Evolutionary conservation across 352 stramenopile genomes (phyloP), one percentile per base, ranked within the genome.

Genomic region (Phytophthora syringae): DNA sequence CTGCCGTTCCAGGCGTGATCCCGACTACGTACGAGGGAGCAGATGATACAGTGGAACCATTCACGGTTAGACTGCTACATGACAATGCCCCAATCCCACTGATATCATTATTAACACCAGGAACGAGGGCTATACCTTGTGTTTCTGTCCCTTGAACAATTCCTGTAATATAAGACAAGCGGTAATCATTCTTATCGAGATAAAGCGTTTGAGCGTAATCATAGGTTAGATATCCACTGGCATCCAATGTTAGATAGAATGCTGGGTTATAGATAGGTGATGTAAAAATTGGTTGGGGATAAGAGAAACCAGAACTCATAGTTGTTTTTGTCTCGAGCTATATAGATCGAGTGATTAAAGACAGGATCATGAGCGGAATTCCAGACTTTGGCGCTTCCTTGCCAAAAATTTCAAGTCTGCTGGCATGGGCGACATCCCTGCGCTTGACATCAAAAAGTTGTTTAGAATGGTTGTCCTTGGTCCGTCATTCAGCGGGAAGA

Each of bases 381-480:
- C 62, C 53, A 37, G 28, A 65, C 28, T 65, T 52, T n/a, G 47
- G 48, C 12, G 34, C 9, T 52, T 47, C 52, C 10, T 30, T 57
- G 3, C 54, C 55, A 65, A 70, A 53, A 53, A 70, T 11, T 70
- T 49, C 50, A 59, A 60, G 24, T n/a, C 24, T 11, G 22, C 42
- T 6, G 6, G 12, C 28, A 49, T 45, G 36, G 59, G 49, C 36
- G 48, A 60, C 36, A 67, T 67, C 2, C 36, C 55, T 34, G 34
- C 42, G 7, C 32, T 67, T 36, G 50, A 60, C 37, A 67, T 67
- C 7, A 60, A 67, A 48, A 50, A 47, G 59, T 30, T 67, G 37
- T 67, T 67, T 52, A 50, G 59, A 42, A 60, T 60, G 48, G 49
- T 67, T 20, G 56, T 67, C 11, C 49, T 67, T 27, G 59, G 49